Evolutionary conservation across 805 yeast genomes (phyloP).

Genomic region (Cyberlindnera mrakii): DNA sequence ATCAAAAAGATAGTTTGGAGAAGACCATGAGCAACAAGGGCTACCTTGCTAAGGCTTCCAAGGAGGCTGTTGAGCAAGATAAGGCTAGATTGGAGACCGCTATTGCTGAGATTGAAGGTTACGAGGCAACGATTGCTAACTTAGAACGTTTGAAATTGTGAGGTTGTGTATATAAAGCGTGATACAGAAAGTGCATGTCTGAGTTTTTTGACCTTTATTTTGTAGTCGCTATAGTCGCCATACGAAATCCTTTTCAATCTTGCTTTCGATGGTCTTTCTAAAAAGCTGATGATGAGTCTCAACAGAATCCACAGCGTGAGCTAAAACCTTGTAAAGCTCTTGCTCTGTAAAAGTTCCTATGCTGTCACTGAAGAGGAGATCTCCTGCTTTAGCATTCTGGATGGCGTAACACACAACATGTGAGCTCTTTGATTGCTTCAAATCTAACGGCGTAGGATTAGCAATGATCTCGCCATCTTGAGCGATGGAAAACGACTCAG

Average conservation of each 20-base stretch:
- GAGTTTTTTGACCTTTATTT: background rate
- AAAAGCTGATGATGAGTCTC: constrained; percentile 38
- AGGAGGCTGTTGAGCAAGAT: constrained; percentile 75
- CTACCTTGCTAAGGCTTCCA: constrained; percentile 80
- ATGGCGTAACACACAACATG: constrained; percentile 64
- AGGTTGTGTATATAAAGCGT: background rate
- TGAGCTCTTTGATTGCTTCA: constrained; percentile 43
- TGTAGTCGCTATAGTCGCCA: constrained; percentile 37
- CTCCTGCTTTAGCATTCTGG: constrained; percentile 40
- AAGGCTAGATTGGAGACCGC: constrained; percentile 59
- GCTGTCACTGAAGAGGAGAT: constrained; percentile 66
- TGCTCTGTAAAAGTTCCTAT: constrained; percentile 61
- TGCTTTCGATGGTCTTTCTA: constrained; percentile 42
- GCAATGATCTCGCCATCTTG: constrained; percentile 26
- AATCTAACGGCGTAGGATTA: constrained; percentile 41
- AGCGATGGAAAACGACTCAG: constrained; percentile 42
- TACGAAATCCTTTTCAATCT: constrained; percentile 48
- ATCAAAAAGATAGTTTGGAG: constrained; percentile 53
- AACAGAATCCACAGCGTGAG: constrained; percentile 42
- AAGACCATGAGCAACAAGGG: constrained; percentile 69
- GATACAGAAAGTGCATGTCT: background rate
- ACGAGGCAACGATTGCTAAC: constrained; percentile 77
- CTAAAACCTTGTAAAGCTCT: constrained; percentile 47
- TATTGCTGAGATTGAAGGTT: constrained; percentile 84
- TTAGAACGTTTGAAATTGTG: constrained; percentile 71